phyloP scores from a whole-genome alignment of 208 protist species.

The Crithidia expoeki region DNA sequence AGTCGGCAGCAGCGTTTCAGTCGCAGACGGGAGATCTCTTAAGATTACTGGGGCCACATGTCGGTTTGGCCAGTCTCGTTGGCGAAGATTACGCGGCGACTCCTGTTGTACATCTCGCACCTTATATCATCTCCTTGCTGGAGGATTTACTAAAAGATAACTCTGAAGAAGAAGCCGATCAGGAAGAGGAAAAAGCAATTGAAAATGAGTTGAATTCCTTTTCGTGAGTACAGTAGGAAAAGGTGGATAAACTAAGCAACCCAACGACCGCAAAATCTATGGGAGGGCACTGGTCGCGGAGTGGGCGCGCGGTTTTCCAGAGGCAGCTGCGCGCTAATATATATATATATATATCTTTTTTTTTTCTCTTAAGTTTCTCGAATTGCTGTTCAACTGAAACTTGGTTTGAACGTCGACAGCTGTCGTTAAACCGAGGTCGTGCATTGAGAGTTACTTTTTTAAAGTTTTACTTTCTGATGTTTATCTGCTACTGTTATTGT shows the following conservation, averaged over 20 bases:
- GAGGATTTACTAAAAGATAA: slow-evolving; percentile 19
- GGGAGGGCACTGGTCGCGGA: too few species aligned
- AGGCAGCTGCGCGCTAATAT: too few species aligned
- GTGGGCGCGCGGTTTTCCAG: too few species aligned
- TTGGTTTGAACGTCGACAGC: too few species aligned
- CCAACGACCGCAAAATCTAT: too few species aligned
- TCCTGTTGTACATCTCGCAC: slow-evolving; percentile 22
- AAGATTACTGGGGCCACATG: slow-evolving; percentile 27
- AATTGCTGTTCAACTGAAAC: too few species aligned
- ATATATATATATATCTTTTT: too few species aligned
- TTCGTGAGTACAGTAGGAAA: neutral
- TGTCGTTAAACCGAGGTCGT: too few species aligned
- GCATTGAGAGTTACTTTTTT: neutral
- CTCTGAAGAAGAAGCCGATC: neutral
- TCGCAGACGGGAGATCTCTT: slow-evolving; percentile 22
- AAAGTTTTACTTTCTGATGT: neutral
- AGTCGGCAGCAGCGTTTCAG: slow-evolving; percentile 20
- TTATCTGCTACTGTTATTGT: slow-evolving; percentile 13
- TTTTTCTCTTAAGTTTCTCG: too few species aligned
- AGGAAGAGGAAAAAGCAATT: neutral
- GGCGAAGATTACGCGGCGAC: slow-evolving; percentile 18
- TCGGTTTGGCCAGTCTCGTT: slow-evolving; percentile 16
- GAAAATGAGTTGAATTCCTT: neutral
- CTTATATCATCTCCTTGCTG: slow-evolving; percentile 16
- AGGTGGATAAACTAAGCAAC: too few species aligned